phyloP scores from a whole-genome alignment of 2,329 filamentous ascomycete species.

The Daldinia sp. region DNA sequence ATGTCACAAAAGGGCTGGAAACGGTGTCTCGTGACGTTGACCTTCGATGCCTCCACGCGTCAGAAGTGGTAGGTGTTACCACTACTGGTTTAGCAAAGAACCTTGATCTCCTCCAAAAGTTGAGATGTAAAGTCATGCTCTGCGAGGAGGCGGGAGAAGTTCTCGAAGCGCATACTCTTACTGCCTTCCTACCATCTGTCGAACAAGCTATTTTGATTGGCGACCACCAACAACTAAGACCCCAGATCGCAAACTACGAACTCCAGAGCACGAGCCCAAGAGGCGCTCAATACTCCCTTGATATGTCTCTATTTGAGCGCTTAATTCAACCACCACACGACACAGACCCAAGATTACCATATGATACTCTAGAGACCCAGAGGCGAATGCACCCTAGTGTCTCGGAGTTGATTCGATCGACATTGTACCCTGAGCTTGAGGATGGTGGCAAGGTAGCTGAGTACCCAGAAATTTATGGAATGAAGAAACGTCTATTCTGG shows the following conservation, averaged over 20 bases:
- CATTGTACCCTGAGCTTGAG: slow-evolving; percentile 64
- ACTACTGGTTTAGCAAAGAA: slow-evolving; percentile 69
- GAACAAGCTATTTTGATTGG: slow-evolving; percentile 74
- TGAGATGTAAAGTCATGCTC: slow-evolving; percentile 68
- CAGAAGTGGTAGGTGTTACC: slow-evolving; percentile 68
- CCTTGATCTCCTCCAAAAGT: slow-evolving; percentile 60
- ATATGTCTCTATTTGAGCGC: slow-evolving; percentile 72
- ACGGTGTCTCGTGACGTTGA: slow-evolving; percentile 51
- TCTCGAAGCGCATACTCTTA: slow-evolving; percentile 72
- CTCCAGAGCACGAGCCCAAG: slow-evolving; percentile 63
- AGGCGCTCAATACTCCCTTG: slow-evolving; percentile 65
- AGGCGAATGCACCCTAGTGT: slow-evolving; percentile 71
- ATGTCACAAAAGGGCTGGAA: slow-evolving; percentile 41
- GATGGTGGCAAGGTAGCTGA: slow-evolving; percentile 57
- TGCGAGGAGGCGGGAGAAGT: slow-evolving; percentile 79
- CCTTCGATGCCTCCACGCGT: slow-evolving; percentile 54
- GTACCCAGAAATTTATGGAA: slow-evolving; percentile 61
- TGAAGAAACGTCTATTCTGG: slow-evolving; percentile 67
- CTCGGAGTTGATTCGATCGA: slow-evolving; percentile 64
- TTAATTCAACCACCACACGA: slow-evolving; percentile 55
- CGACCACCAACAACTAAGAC: slow-evolving; percentile 72
- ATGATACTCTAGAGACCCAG: slow-evolving; percentile 62
- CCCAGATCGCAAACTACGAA: slow-evolving; percentile 66
- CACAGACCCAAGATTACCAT: slow-evolving; percentile 47
- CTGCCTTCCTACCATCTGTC: slow-evolving; percentile 68